Percentiles rank a stretch among this genome's conserved stretches.
Evolutionary conservation across 257 asterid genomes (phyloP).

Genomic region (Echium plantagineum): DNA sequence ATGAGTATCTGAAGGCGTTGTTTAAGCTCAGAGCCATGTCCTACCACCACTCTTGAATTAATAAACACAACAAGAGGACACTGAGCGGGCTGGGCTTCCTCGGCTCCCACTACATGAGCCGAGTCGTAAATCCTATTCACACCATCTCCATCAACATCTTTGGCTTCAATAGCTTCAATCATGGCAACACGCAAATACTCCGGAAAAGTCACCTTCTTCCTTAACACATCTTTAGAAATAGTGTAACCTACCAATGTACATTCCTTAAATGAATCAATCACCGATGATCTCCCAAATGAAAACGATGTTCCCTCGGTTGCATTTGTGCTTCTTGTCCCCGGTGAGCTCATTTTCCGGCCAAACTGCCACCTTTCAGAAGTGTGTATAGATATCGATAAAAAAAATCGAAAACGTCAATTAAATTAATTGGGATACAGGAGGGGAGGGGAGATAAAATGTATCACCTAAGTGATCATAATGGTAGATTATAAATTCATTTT

Average conservation of each 20-base stretch:
- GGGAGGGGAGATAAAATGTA: too few relatives aligned
- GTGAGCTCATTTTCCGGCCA: too few relatives aligned
- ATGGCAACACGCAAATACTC: conserved; percentile 62
- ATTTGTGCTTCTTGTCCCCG: too few relatives aligned
- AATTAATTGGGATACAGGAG: too few relatives aligned
- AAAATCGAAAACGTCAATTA: too few relatives aligned
- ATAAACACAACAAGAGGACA: conserved; percentile 74
- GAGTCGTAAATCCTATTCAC: conserved; percentile 27
- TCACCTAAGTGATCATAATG: too few relatives aligned
- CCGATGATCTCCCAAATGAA: conserved; percentile 43
- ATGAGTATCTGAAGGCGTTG: conserved; percentile 69
- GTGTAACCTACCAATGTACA: conserved; percentile 53
- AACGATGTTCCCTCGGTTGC: too few relatives aligned
- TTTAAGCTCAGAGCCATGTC: conserved; percentile 81
- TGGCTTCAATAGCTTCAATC: conserved; percentile 56
- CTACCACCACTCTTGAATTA: conserved; percentile 80
- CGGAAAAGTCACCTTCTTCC: conserved; percentile 55
- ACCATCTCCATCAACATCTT: conserved; percentile 29
- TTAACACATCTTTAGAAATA: conserved; percentile 58
- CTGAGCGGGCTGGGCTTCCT: conserved; percentile 33
- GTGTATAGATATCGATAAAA: too few relatives aligned
- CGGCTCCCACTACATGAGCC: conserved; percentile 28
- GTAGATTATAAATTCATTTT: too few relatives aligned
- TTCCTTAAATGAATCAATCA: conserved; percentile 54
- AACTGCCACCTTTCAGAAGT: too few relatives aligned